A percentile compares a stretch with the other conserved stretches of the same genome.
Evolutionary conservation across 1,139 yeast genomes (phyloP).

Genomic region (Lodderomyces beijingensis): DNA sequence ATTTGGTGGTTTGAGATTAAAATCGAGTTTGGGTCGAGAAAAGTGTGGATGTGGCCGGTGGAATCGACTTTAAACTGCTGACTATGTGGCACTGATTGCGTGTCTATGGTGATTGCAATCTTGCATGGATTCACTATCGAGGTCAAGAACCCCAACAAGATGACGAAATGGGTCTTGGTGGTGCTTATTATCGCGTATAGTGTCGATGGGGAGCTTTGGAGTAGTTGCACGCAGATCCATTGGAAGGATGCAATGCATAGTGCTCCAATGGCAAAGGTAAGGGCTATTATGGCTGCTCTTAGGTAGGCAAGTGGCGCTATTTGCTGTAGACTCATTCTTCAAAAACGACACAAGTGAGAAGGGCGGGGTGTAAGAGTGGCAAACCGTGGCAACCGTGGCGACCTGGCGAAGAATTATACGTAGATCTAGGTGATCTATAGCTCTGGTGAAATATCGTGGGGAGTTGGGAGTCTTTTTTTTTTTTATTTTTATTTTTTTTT

Average conservation of each 20-base stretch:
- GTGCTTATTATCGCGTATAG: constrained; percentile 36
- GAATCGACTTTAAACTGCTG: constrained; percentile 18
- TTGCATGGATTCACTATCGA: constrained; percentile 39
- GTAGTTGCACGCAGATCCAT: constrained; percentile 26
- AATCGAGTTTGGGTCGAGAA: constrained; percentile 50
- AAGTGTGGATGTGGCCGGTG: constrained; percentile 25
- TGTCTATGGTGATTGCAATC: constrained; percentile 39
- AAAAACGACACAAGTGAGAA: neutral
- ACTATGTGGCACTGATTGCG: constrained; percentile 17
- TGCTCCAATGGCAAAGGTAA: constrained; percentile 42
- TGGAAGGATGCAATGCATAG: constrained; percentile 44
- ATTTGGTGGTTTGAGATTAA: constrained; percentile 86
- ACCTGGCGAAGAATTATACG: too few relatives aligned
- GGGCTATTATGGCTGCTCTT: constrained; percentile 29
- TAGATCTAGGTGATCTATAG: too few relatives aligned
- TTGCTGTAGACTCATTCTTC: constrained; percentile 13
- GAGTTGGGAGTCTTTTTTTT: too few relatives aligned
- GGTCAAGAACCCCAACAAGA: constrained; percentile 42
- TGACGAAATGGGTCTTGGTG: constrained; percentile 50
- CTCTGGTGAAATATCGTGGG: too few relatives aligned
- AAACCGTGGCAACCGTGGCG: too few relatives aligned
- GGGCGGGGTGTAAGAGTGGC: neutral
- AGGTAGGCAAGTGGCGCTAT: constrained; percentile 17
- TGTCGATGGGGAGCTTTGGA: constrained; percentile 21
- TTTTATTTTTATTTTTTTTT: too few relatives aligned